Conservation (phyloP, 2,329 filamentous ascomycete genomes). For the Nothopassalora personata region DNA sequence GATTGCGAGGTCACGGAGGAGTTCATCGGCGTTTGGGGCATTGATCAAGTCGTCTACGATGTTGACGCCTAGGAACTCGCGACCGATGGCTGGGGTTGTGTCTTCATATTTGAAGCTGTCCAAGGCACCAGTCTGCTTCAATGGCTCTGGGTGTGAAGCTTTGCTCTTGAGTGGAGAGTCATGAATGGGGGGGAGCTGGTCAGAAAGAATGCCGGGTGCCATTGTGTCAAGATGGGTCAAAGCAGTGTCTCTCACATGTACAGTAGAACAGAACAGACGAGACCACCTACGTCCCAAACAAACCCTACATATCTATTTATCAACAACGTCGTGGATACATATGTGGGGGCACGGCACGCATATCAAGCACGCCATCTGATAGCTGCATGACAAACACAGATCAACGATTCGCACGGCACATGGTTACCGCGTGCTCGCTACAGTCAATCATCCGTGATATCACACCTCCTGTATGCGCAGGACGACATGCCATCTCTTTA, state of each 20-base stretch:
- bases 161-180: slow-evolving; percentile 1
- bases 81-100: slow-evolving; percentile 57
- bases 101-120: slow-evolving; percentile 53
- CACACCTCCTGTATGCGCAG: no score
- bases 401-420: neutral
- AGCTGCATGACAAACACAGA: neutral
- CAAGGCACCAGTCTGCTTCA: slow-evolving; percentile 39
- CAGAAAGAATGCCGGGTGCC: slow-evolving; percentile 16
- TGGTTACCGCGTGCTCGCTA: neutral
- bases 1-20: slow-evolving; percentile 18
- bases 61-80: slow-evolving; percentile 55
- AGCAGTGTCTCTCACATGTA: neutral
- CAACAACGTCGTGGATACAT: neutral
- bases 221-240: slow-evolving; percentile 3
- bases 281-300: neutral
- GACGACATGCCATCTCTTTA: no score
- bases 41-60: slow-evolving; percentile 59
- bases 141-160: slow-evolving; percentile 30
- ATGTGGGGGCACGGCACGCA: neutral
- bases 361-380: neutral
- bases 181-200: slow-evolving; percentile 6
- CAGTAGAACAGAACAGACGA: neutral
- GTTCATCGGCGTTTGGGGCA: slow-evolving; percentile 23
- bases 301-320: neutral
- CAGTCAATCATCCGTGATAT: no score